phyloP scores from a whole-genome alignment of 768 basidiomycete species.

The Boletus pseudo-olivaceus region DNA sequence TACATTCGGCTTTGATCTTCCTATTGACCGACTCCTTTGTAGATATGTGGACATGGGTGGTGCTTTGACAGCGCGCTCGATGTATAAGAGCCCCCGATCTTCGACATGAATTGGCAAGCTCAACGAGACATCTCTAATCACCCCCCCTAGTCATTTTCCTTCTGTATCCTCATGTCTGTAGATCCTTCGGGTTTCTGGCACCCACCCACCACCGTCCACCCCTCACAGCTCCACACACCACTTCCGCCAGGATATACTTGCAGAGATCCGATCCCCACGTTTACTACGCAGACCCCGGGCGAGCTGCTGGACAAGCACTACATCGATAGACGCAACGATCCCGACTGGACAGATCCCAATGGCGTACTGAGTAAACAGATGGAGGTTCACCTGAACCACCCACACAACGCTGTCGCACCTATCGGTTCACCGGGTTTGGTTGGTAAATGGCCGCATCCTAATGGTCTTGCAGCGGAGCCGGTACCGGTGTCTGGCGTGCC shows the following conservation, averaged over 20 bases:
- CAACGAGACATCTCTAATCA: neutral
- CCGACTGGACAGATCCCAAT: neutral
- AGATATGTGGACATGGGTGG: neutral
- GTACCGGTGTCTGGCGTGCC: neutral
- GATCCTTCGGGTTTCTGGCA: neutral
- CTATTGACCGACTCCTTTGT: conserved; percentile 2
- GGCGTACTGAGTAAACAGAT: neutral
- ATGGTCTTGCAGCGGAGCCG: neutral
- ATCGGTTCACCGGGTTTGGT: neutral
- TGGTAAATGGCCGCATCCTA: neutral
- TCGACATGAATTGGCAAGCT: neutral
- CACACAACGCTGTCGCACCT: neutral
- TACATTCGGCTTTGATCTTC: neutral
- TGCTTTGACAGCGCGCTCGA: neutral
- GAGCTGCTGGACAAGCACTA: conserved; percentile 1
- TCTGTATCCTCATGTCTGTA: conserved; percentile 1
- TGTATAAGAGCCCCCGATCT: conserved; percentile 3
- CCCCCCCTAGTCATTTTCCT: neutral
- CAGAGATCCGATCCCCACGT: neutral
- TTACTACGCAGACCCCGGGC: neutral
- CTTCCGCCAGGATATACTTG: neutral
- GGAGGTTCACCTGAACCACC: neutral
- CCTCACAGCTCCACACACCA: neutral
- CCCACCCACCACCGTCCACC: conserved; percentile 3
- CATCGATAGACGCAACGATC: neutral